These are phyloP conservation scores for Phytophthora citrophthora DNA, from an alignment of 352 stramenopile genomes.

Conservation along the genomic window DNA sequence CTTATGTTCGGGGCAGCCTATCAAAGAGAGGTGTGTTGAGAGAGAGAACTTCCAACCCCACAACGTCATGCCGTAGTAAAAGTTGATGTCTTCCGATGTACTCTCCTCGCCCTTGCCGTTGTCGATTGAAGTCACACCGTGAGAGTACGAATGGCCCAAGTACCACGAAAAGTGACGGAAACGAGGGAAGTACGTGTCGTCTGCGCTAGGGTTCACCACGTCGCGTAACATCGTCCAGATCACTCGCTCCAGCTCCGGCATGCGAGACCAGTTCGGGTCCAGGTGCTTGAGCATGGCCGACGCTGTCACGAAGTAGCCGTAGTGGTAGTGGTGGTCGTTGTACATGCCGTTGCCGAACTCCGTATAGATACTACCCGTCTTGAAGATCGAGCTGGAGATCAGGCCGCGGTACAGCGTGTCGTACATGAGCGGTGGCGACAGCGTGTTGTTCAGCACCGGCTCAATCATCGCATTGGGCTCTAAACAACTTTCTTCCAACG, in stretches of 20 bases:
- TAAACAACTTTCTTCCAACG: too few relatives aligned
- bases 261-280: conserved; percentile 62
- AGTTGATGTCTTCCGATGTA: conserved; percentile 83
- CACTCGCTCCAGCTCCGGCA: conserved; percentile 62
- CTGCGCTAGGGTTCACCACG: conserved; percentile 64
- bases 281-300: conserved; percentile 71
- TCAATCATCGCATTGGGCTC: conserved; percentile 39
- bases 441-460: conserved; percentile 65
- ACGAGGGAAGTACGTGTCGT: conserved; percentile 61
- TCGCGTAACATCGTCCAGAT: conserved; percentile 75
- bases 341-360: conserved; percentile 84
- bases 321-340: conserved; percentile 89
- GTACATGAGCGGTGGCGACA: conserved; percentile 60
- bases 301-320: conserved; percentile 72
- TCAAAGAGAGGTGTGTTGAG: too few relatives aligned
- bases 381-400: conserved; percentile 53
- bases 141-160: conserved; percentile 77
- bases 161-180: conserved; percentile 86
- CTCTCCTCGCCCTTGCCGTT: conserved; percentile 82
- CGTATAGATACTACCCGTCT: conserved; percentile 49
- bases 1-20: too few relatives aligned
- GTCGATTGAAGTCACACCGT: conserved; percentile 59
- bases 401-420: conserved; percentile 73
- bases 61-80: conserved; percentile 82
- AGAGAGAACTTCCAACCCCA: conserved; percentile 45